These are phyloP conservation scores for Suillus discolor DNA, from an alignment of 768 basidiomycete species.

Conservation along the genomic window DNA sequence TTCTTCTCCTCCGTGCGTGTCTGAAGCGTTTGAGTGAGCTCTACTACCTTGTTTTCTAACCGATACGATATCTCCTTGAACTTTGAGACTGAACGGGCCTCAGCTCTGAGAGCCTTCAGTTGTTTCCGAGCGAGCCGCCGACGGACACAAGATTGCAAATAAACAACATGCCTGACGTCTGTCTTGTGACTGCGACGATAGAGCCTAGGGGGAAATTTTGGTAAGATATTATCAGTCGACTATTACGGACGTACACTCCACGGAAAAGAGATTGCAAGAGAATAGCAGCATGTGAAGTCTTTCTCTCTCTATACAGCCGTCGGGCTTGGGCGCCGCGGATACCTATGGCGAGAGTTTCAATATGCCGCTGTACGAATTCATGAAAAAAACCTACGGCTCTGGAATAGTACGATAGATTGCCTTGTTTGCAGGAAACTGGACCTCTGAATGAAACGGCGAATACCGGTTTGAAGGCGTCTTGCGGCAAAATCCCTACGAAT, in stretches of 20 bases:
- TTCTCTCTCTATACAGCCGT: constrained; percentile 54
- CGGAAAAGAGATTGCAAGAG: constrained; percentile 82
- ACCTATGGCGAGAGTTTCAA: constrained; percentile 42
- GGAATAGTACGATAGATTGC: constrained; percentile 68
- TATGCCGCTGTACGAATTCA: background rate
- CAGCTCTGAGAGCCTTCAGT: constrained; percentile 79
- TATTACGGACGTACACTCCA: constrained; percentile 68
- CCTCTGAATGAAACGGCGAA: constrained; percentile 75
- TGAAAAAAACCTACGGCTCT: constrained; percentile 70
- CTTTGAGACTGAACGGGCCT: constrained; percentile 95
- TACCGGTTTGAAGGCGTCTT: constrained; percentile 69
- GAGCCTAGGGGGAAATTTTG: constrained; percentile 42
- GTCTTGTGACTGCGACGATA: constrained; percentile 53
- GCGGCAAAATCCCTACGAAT: constrained; percentile 79
- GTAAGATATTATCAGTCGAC: constrained; percentile 4
- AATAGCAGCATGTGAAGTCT: constrained; percentile 62
- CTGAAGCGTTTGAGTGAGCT: constrained; percentile 93
- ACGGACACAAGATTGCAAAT: constrained; percentile 90
- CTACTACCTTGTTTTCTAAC: constrained; percentile 98
- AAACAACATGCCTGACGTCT: constrained; percentile 75
- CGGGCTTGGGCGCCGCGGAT: constrained; percentile 78
- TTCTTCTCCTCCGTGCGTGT: constrained; percentile 90
- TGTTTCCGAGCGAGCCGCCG: constrained; percentile 86
- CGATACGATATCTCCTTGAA: constrained; percentile 99
- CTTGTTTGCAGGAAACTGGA: constrained; percentile 66